Conservation (phyloP, 2,329 filamentous ascomycete genomes). For the Chrysosphaeria jannelii region DNA sequence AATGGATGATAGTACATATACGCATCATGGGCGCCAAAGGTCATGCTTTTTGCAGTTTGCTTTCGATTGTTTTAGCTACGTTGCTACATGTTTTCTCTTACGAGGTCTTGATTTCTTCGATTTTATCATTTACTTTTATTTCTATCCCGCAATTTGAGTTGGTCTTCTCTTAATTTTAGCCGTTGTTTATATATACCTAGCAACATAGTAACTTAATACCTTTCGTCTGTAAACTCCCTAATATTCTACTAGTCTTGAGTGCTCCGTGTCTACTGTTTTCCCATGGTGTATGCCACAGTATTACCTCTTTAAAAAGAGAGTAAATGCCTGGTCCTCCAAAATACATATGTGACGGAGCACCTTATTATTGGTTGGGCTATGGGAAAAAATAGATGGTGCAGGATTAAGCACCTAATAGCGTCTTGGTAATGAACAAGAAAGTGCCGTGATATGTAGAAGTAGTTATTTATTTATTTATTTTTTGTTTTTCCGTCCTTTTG, state of each 20-base stretch:
- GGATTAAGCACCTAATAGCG: too few relatives aligned
- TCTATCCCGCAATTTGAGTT: not conserved
- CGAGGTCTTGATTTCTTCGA: not conserved
- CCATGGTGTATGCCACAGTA: not conserved
- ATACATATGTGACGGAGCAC: too few relatives aligned
- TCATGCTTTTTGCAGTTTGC: not conserved
- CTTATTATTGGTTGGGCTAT: too few relatives aligned
- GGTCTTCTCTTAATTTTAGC: not conserved
- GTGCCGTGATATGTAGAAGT: too few relatives aligned
- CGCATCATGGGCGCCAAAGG: not conserved
- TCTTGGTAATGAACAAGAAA: too few relatives aligned
- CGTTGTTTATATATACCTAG: too few relatives aligned
- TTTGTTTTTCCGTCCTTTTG: too few relatives aligned
- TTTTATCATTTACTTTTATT: not conserved
- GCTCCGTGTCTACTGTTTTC: not conserved
- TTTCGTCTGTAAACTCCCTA: not conserved
- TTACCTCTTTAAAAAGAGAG: too few relatives aligned
- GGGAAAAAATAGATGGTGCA: too few relatives aligned
- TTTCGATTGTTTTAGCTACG: not conserved
- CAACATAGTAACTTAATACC: not conserved
- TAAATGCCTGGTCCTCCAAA: too few relatives aligned
- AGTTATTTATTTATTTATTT: too few relatives aligned
- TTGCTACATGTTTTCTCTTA: not conserved
- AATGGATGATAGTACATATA: conserved; percentile 1
- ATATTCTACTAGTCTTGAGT: not conserved